phyloP scores from a whole-genome alignment of 2,329 filamentous ascomycete genomes.

The Epichloe sylvatica region DNA sequence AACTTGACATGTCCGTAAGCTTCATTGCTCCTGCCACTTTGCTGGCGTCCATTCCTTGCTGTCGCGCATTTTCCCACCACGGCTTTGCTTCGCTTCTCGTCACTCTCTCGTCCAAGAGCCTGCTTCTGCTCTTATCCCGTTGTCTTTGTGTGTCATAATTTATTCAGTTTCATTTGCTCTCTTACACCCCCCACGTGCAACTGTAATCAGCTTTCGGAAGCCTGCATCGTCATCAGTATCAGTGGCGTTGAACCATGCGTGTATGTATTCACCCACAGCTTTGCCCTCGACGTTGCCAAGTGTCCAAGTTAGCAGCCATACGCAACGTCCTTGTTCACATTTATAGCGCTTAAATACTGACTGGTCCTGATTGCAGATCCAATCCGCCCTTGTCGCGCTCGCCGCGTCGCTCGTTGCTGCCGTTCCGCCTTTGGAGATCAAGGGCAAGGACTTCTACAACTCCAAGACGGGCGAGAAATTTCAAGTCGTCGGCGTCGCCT shows the following conservation, averaged over 20 bases:
- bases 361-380: constrained; percentile 15
- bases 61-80: not conserved
- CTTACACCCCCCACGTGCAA: not conserved
- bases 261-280: constrained; percentile 5
- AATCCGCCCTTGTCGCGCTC: constrained; percentile 36
- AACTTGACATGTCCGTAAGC: not conserved
- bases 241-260: constrained; percentile 8
- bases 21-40: constrained; percentile 1
- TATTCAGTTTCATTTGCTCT: not conserved
- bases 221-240: not conserved
- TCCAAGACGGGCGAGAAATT: constrained; percentile 43
- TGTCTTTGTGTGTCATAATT: not conserved
- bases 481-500: constrained; percentile 54
- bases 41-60: constrained; percentile 2
- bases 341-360: constrained; percentile 2
- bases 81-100: constrained; percentile 11
- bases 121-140: constrained; percentile 1
- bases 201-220: not conserved
- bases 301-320: not conserved
- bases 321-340: too few relatives aligned
- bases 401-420: constrained; percentile 40
- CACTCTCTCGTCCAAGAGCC: constrained; percentile 8
- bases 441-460: constrained; percentile 47
- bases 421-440: constrained; percentile 41
- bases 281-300: not conserved